phyloP scores from a whole-genome alignment of 805 yeast species.

The Kluyveromyces aestuarii region DNA sequence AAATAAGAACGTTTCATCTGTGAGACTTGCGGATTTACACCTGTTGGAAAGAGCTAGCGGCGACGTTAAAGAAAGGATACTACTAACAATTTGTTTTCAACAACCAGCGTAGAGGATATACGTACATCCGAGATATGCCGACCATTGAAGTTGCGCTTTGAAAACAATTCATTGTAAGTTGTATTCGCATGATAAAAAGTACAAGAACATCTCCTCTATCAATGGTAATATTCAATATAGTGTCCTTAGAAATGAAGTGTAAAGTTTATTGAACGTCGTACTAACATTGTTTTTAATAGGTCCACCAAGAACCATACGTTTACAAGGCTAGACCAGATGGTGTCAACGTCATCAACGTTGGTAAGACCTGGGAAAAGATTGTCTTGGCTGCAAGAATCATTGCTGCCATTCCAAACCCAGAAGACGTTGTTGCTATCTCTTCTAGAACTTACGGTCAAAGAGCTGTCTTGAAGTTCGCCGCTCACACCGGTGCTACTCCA shows the following conservation, averaged over 20 bases:
- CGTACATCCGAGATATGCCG: neutral
- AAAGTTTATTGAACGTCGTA: neutral
- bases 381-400: conserved; percentile 99
- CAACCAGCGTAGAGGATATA: conserved; percentile 3
- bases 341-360: conserved; percentile 95
- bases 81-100: neutral
- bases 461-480: conserved; percentile 98
- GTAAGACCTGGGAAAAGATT: conserved; percentile 99
- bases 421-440: conserved; percentile 97
- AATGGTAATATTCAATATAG: conserved; percentile 1
- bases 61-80: neutral
- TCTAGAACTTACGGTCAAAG: conserved; percentile 99
- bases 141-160: neutral
- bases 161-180: neutral
- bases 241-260: neutral
- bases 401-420: conserved; percentile 98
- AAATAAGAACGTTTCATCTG: neutral
- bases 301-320: conserved; percentile 94
- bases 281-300: conserved; percentile 34
- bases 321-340: conserved; percentile 99
- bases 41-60: neutral
- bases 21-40: neutral
- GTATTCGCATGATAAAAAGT: neutral
- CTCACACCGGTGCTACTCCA: conserved; percentile 99
- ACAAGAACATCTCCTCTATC: conserved; percentile 5